Conservation (phyloP, 2,329 filamentous ascomycete species). For the Parafenestella ontariensis region DNA sequence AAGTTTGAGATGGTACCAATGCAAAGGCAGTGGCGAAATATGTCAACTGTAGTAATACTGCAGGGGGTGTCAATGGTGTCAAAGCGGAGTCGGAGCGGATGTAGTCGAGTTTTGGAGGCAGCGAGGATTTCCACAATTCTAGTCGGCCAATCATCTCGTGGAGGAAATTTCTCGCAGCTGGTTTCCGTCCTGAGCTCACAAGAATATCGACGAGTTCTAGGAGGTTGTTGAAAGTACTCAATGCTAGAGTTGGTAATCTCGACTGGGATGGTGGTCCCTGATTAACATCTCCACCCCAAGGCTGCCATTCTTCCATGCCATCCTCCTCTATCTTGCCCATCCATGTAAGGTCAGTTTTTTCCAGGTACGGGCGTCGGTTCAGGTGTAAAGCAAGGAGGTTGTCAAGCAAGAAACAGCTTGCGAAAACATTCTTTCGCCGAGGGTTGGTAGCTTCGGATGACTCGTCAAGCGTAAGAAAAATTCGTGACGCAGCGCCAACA, state of each 20-base stretch:
- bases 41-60: slow-evolving; percentile 35
- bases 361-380: slow-evolving; percentile 58
- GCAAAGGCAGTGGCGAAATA: slow-evolving; percentile 31
- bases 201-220: slow-evolving; percentile 43
- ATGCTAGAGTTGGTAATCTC: slow-evolving; percentile 47
- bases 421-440: slow-evolving; percentile 51
- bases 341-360: slow-evolving; percentile 54
- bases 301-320: slow-evolving; percentile 75
- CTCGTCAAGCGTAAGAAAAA: slow-evolving; percentile 53
- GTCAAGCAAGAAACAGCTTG: slow-evolving; percentile 69
- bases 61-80: slow-evolving; percentile 33
- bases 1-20: slow-evolving; percentile 27
- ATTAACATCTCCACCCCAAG: slow-evolving; percentile 66
- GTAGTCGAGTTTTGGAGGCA: slow-evolving; percentile 33
- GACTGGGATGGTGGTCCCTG: slow-evolving; percentile 17
- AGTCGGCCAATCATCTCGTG: slow-evolving; percentile 48
- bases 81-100: slow-evolving; percentile 23
- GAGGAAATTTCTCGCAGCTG: slow-evolving; percentile 32
- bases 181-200: slow-evolving; percentile 13
- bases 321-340: slow-evolving; percentile 65
- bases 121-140: slow-evolving; percentile 46
- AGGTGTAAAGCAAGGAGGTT: slow-evolving; percentile 62
- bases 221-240: slow-evolving; percentile 63
- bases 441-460: slow-evolving; percentile 35
- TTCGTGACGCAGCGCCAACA: slow-evolving; percentile 67